Conservation (phyloP, 768 basidiomycete species). For the Collybiopsis confluens region DNA sequence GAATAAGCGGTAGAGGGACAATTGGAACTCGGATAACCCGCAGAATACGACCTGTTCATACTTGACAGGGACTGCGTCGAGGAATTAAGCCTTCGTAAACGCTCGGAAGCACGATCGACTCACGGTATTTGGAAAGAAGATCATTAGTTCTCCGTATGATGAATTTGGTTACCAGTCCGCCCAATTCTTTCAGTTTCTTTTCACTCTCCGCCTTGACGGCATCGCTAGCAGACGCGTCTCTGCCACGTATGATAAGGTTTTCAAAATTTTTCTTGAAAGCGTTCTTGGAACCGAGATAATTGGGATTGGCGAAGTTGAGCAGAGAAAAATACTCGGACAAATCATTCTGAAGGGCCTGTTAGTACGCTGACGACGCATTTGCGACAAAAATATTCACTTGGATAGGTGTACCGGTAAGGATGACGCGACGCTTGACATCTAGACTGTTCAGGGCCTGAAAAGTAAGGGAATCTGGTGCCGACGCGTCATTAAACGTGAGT, state of each 20-base stretch:
- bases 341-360: slow-evolving; percentile 59
- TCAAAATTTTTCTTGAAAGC: slow-evolving; percentile 97
- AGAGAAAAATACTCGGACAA: slow-evolving; percentile 93
- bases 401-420: slow-evolving; percentile 91
- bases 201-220: slow-evolving; percentile 76
- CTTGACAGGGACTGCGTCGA: slow-evolving; percentile 84
- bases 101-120: slow-evolving; percentile 25
- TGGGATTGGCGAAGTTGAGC: slow-evolving; percentile 89
- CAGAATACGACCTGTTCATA: slow-evolving; percentile 99
- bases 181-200: slow-evolving; percentile 88
- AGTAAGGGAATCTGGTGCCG: slow-evolving; percentile 68
- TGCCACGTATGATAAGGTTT: slow-evolving; percentile 83
- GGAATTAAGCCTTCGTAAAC: slow-evolving; percentile 9
- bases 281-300: slow-evolving; percentile 81
- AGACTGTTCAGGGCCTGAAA: slow-evolving; percentile 80
- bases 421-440: slow-evolving; percentile 86
- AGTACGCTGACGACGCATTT: background rate
- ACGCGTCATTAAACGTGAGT: background rate
- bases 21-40: slow-evolving; percentile 75
- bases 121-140: slow-evolving; percentile 89
- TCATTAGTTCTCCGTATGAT: slow-evolving; percentile 95
- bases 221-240: slow-evolving; percentile 84
- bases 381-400: slow-evolving; percentile 46
- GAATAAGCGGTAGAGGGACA: slow-evolving; percentile 82
- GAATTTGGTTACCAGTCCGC: slow-evolving; percentile 83